Percentiles rank a stretch among this genome's conserved stretches.
These are phyloP conservation scores for Xanthoconium separans DNA, from an alignment of 1,284 basidiomycete species.

Conservation along the genomic window DNA sequence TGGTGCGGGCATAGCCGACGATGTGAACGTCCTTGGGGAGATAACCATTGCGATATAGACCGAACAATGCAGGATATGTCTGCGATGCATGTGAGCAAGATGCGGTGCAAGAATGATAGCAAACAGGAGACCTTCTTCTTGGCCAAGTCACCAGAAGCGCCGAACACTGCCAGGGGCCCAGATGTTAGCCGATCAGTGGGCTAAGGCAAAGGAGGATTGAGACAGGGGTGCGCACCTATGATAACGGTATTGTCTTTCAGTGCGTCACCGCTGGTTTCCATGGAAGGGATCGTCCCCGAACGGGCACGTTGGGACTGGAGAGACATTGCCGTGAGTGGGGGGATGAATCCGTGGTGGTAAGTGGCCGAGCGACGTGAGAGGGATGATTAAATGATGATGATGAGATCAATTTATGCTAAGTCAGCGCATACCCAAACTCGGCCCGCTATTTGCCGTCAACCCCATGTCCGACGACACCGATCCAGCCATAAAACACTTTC, in stretches of 20 bases:
- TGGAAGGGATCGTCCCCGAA: conserved; percentile 82
- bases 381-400: conserved; percentile 3
- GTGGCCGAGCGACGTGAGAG: conserved; percentile 27
- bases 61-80: conserved; percentile 95
- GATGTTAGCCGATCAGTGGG: conserved; percentile 13
- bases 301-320: conserved; percentile 46
- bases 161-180: conserved; percentile 73
- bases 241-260: conserved; percentile 88
- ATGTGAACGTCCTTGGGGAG: conserved; percentile 85
- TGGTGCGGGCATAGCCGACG: conserved; percentile 93
- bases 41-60: conserved; percentile 77
- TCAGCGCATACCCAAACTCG: conserved; percentile 15
- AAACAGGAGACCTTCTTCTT: conserved; percentile 86
- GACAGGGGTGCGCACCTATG: conserved; percentile 58
- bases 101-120: conserved; percentile 1
- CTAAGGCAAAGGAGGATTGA: not conserved
- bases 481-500: conserved; percentile 57
- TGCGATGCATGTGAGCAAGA: conserved; percentile 33
- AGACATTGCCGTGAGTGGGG: conserved; percentile 40
- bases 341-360: not conserved
- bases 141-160: conserved; percentile 96
- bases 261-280: conserved; percentile 71
- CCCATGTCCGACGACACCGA: conserved; percentile 38
- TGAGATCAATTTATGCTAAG: conserved; percentile 3
- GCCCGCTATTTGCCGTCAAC: conserved; percentile 11